Evolutionary conservation across 2,329 filamentous ascomycete genomes (phyloP).

Genomic region (Alternaria ethzedia): DNA sequence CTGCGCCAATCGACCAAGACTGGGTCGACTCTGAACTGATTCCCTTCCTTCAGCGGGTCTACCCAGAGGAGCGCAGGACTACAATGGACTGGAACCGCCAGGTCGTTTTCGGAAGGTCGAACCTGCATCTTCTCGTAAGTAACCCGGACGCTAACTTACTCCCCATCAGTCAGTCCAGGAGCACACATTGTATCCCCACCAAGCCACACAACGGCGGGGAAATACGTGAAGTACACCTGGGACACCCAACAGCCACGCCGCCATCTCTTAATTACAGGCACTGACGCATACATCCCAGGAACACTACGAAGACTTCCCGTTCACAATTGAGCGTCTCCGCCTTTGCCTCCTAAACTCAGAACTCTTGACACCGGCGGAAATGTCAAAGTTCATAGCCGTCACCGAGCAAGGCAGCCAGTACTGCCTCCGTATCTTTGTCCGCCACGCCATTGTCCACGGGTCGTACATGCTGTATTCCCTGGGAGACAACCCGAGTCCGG

Average conservation of each 20-base stretch:
- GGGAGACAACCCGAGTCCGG: neutral
- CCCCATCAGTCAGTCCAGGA: neutral
- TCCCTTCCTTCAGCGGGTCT: slow-evolving; percentile 5
- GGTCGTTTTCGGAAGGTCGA: neutral
- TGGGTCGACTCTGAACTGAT: slow-evolving; percentile 13
- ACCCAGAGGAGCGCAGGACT: neutral
- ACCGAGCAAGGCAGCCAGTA: neutral
- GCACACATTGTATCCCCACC: neutral
- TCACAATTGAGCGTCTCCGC: slow-evolving; percentile 14
- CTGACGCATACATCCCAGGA: slow-evolving; percentile 2
- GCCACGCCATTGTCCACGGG: slow-evolving; percentile 9
- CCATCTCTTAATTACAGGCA: neutral
- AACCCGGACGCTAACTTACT: neutral
- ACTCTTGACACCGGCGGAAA: slow-evolving; percentile 1
- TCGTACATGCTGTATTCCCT: slow-evolving; percentile 7
- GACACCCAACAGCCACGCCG: neutral
- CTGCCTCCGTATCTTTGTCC: slow-evolving; percentile 12
- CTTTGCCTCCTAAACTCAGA: slow-evolving; percentile 6
- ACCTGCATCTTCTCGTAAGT: slow-evolving; percentile 6
- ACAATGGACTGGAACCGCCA: neutral
- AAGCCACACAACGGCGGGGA: neutral
- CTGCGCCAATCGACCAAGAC: neutral
- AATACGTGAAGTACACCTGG: neutral
- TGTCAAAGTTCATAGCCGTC: neutral
- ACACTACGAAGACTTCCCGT: slow-evolving; percentile 13